Percentiles rank a stretch among this genome's conserved stretches.
Evolutionary conservation across 441 rosid genomes (phyloP).

Genomic region (Gossypium lobatum): DNA sequence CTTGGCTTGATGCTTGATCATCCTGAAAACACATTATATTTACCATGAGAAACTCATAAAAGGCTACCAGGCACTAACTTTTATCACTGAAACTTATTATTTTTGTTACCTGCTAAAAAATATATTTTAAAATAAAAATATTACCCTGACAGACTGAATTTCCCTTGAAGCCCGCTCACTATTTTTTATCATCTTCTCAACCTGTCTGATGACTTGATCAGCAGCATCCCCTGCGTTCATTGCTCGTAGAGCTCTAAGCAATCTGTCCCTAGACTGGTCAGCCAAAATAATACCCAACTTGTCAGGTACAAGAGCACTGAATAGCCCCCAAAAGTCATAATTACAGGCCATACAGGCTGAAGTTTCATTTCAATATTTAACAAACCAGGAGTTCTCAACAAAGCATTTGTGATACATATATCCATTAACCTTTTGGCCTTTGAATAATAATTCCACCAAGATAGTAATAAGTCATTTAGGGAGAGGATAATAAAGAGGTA

Average conservation of each 20-base stretch:
- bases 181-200: conserved; percentile 74
- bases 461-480: neutral
- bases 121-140: conserved; percentile 2
- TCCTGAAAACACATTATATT: conserved; percentile 42
- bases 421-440: neutral
- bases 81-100: conserved; percentile 11
- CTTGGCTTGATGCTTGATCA: conserved; percentile 63
- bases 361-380: neutral
- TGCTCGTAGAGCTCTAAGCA: conserved; percentile 74
- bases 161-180: conserved; percentile 91
- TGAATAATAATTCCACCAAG: conserved; percentile 5
- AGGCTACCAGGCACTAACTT: neutral
- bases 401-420: neutral
- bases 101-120: conserved; percentile 11
- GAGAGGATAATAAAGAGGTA: neutral
- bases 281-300: conserved; percentile 14
- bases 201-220: conserved; percentile 95
- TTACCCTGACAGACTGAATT: conserved; percentile 67
- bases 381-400: neutral
- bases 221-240: conserved; percentile 98
- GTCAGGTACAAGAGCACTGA: conserved; percentile 17
- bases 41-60: conserved; percentile 14
- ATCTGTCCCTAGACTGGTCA: conserved; percentile 83
- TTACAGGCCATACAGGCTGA: neutral
- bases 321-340: neutral